Base-by-base conservation (phyloP, 2,329 filamentous ascomycete genomes). In the Pseudomassariella vexata region DNA sequence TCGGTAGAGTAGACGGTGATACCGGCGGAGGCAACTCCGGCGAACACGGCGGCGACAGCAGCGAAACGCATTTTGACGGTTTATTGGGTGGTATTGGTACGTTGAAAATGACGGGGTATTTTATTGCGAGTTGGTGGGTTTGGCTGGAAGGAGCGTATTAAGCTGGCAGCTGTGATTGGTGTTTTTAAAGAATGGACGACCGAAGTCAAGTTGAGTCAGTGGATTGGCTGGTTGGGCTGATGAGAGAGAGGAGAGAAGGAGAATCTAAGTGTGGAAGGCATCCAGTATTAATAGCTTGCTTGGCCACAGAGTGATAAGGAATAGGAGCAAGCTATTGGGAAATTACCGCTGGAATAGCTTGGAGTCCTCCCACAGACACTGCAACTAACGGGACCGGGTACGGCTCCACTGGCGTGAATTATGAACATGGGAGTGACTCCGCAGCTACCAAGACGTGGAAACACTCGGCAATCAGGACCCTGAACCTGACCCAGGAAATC, bases 1-100 rank as follows among this genome's bases (percentile, higher is more conserved):
- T 76, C 65, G 44, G 71, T 76, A 52, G 62, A 59, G 68, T 72
- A 76, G 61, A 77, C 61, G 50, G 72, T 67, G 49, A 50, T 56
- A 46, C 54, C 49, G 43, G 55, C 55, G 47, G 63, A 47, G 45
- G 55, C 63, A 51, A 61, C 63, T 49, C 59, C 65, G 32, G 32
- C 32, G 24, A 34, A 25, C 19, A 34, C 26, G 32, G 25, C 32
- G 23, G 32, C 15, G 19, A 26, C 32, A 19, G 32, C 28, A 26
- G 32, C 24, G 20, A 34, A 29, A 29, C 32, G 32, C 32, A 34
- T 34, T 23, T 34, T 29, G 24, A 17, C 17, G 16, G 18, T 17
- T 29, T 22, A 29, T 26, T 28, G 38, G 20, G 20, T 22, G 20
- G 20, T 22, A 22, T 22, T 22, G 12, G 14, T 15, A 12, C 37